phyloP scores from a whole-genome alignment of 805 yeast species.

The Suhomyces canberraensis region DNA sequence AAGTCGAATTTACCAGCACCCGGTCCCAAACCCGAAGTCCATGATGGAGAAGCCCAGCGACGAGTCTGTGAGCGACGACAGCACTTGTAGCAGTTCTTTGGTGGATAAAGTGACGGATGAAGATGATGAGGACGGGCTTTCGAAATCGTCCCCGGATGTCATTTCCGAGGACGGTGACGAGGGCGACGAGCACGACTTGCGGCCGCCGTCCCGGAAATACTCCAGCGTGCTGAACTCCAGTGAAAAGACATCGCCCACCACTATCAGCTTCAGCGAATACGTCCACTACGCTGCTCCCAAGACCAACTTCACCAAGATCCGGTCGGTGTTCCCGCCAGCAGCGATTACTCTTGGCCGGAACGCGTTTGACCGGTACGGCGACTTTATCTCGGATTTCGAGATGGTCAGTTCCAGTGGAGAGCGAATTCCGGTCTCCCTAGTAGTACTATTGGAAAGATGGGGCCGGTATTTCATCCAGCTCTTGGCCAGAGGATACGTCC shows the following conservation, averaged over 20 bases:
- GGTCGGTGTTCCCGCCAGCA: conserved; percentile 71
- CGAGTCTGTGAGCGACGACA: conserved; percentile 8
- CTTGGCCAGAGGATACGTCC: conserved; percentile 60
- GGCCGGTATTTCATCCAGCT: conserved; percentile 65
- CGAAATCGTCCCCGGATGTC: conserved; percentile 5
- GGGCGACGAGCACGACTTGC: conserved; percentile 10
- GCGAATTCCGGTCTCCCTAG: conserved; percentile 58
- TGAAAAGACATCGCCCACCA: conserved; percentile 20
- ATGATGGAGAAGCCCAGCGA: conserved; percentile 7
- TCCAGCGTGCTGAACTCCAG: conserved; percentile 19
- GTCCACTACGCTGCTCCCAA: conserved; percentile 76
- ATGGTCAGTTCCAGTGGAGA: conserved; percentile 69
- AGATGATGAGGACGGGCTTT: conserved; percentile 14
- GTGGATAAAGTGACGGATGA: conserved; percentile 9
- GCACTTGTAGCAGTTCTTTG: conserved; percentile 10
- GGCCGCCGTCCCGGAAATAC: conserved; percentile 14
- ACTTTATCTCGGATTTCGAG: conserved; percentile 66
- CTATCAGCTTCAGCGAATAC: conserved; percentile 60
- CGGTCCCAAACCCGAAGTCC: not conserved
- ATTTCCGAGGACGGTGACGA: conserved; percentile 5
- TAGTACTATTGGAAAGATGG: conserved; percentile 70
- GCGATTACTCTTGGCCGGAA: conserved; percentile 76
- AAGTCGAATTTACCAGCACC: conserved; percentile 10
- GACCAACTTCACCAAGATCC: conserved; percentile 58
- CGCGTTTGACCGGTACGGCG: conserved; percentile 66